A percentile compares a stretch with the other conserved stretches of the same genome.
Conservation (phyloP, 768 basidiomycete species). For the Trametes maxima region DNA sequence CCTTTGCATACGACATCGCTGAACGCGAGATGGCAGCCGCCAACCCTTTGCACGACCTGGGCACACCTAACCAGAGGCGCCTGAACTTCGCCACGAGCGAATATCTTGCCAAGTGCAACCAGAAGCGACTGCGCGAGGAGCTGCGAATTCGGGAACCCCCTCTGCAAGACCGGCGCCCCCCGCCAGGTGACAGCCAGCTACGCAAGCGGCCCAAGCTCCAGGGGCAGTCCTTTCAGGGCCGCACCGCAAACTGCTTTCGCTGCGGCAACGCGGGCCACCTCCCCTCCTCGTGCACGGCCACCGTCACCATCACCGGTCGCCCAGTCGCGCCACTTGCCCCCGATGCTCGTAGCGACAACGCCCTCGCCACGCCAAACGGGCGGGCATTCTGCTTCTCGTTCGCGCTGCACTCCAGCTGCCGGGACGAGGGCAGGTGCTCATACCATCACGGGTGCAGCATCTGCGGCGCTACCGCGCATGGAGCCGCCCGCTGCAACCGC, state of each 20-base stretch:
- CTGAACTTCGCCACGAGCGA: not conserved
- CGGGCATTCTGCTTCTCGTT: slow-evolving; percentile 34
- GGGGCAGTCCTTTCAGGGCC: not conserved
- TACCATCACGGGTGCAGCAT: slow-evolving; percentile 37
- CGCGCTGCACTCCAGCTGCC: slow-evolving; percentile 26
- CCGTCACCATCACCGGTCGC: slow-evolving; percentile 30
- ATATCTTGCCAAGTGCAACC: not conserved
- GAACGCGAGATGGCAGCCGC: not conserved
- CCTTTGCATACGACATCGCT: not conserved
- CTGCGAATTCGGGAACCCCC: not conserved
- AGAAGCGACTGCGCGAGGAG: not conserved
- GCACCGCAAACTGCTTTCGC: slow-evolving; percentile 30
- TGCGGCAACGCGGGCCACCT: slow-evolving; percentile 32
- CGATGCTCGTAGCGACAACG: slow-evolving; percentile 17
- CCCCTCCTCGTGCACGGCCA: slow-evolving; percentile 27
- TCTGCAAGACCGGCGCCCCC: not conserved
- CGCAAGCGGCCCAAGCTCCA: not conserved
- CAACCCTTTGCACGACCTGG: not conserved
- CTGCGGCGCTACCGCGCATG: slow-evolving; percentile 33
- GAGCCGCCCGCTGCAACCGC: slow-evolving; percentile 32
- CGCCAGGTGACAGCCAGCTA: not conserved
- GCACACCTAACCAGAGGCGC: not conserved
- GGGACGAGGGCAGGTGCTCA: slow-evolving; percentile 23
- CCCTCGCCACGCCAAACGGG: slow-evolving; percentile 28
- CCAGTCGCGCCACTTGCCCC: slow-evolving; percentile 17